Evolutionary conservation across 306 rosid genomes (phyloP).

Genomic region (Castanopsis chinensis): DNA sequence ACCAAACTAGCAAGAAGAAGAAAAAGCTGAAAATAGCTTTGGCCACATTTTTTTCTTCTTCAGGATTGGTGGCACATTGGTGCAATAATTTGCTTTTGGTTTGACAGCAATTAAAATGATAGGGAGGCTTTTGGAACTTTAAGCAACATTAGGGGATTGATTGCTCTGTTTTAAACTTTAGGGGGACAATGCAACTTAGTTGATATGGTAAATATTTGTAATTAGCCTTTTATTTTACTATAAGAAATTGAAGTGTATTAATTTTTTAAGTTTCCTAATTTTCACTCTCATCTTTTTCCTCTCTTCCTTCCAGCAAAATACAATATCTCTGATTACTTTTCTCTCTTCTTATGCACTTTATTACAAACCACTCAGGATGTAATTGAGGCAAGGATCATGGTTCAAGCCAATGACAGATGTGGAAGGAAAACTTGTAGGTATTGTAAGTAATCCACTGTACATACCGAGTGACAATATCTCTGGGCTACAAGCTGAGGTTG

Average conservation of each 20-base stretch:
- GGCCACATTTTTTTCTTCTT: no score
- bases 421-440: constrained; percentile 66
- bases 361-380: constrained; percentile 43
- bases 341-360: constrained; percentile 12
- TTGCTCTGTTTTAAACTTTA: no score
- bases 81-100: no score
- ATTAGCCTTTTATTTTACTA: background rate
- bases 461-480: constrained; percentile 69
- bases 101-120: no score
- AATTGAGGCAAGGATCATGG: constrained; percentile 86
- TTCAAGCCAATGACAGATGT: constrained; percentile 65
- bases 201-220: no score
- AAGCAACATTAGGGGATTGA: no score
- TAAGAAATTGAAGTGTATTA: background rate
- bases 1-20: no score
- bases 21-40: no score
- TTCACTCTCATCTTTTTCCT: background rate
- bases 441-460: constrained; percentile 89
- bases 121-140: no score
- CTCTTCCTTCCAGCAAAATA: background rate
- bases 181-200: no score
- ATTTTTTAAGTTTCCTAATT: background rate
- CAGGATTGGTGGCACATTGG: no score
- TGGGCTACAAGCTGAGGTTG: constrained; percentile 89
- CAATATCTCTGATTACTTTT: background rate